These are phyloP conservation scores for Pythium dissotocum DNA, from an alignment of 352 stramenopile genomes.

Conservation along the genomic window DNA sequence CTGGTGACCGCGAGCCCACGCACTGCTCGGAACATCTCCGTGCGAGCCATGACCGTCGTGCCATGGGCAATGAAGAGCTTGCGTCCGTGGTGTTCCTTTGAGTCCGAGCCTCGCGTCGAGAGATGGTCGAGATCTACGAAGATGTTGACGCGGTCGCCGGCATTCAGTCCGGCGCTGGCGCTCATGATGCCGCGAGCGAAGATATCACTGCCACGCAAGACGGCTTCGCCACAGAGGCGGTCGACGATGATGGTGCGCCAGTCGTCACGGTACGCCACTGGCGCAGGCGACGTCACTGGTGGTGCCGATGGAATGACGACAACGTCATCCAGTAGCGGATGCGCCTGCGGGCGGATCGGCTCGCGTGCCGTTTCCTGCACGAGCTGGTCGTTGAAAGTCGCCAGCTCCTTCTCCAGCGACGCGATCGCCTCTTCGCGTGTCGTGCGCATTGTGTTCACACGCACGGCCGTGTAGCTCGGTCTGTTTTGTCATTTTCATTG, in stretches of 20 bases:
- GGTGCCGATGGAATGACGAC: constrained; percentile 68
- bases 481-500: constrained; percentile 18
- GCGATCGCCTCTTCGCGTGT: constrained; percentile 56
- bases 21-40: constrained; percentile 73
- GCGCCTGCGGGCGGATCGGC: constrained; percentile 27
- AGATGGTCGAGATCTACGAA: constrained; percentile 85
- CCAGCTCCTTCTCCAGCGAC: constrained; percentile 45
- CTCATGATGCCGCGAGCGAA: constrained; percentile 92
- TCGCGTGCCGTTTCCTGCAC: constrained; percentile 36
- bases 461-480: constrained; percentile 70
- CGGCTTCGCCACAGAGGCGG: constrained; percentile 91
- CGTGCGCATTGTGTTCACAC: constrained; percentile 74
- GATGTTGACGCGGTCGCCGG: constrained; percentile 78
- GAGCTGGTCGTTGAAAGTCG: constrained; percentile 60
- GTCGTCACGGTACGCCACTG: constrained; percentile 27
- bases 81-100: constrained; percentile 69
- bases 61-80: constrained; percentile 81
- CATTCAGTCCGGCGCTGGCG: constrained; percentile 82
- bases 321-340: constrained; percentile 54
- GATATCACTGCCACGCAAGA: constrained; percentile 92
- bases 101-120: constrained; percentile 71
- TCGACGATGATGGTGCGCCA: constrained; percentile 86
- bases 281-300: constrained; percentile 27
- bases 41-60: constrained; percentile 69
- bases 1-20: constrained; percentile 65